phyloP scores from a whole-genome alignment of 768 basidiomycete genomes.

The Fibroporia radiculosa region DNA sequence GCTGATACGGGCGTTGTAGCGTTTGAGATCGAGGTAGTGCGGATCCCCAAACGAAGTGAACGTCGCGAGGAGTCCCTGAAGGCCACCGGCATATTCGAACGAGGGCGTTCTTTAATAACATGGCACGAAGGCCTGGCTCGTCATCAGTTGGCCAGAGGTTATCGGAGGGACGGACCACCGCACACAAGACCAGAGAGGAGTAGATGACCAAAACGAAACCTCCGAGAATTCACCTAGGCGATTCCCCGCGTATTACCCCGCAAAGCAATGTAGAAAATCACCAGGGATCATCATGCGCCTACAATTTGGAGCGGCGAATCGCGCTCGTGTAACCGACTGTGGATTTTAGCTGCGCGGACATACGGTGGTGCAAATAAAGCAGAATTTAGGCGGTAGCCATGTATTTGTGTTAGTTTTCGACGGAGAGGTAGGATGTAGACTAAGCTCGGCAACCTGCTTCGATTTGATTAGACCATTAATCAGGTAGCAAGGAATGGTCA shows the following conservation, averaged over 20 bases:
- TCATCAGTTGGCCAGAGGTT: background rate
- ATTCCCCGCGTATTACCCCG: slow-evolving; percentile 4
- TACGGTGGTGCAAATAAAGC: no score
- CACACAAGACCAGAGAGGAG: background rate
- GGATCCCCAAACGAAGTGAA: background rate
- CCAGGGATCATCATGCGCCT: slow-evolving; percentile 5
- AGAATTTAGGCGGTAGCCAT: no score
- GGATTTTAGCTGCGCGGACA: no score
- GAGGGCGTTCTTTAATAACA: background rate
- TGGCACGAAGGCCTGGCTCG: slow-evolving; percentile 1
- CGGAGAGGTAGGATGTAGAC: no score
- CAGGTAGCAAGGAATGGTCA: no score
- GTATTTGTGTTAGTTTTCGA: no score
- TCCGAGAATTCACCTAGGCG: background rate
- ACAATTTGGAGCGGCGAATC: background rate
- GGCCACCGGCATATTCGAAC: background rate
- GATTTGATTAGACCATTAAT: no score
- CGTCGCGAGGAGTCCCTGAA: background rate
- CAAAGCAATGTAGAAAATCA: slow-evolving; percentile 1
- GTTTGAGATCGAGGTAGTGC: background rate
- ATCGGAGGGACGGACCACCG: slow-evolving; percentile 2
- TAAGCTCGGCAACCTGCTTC: no score
- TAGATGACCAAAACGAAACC: background rate
- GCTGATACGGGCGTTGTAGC: no score
- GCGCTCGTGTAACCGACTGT: background rate